Evolutionary conservation across 2,329 filamentous ascomycete species (phyloP), one percentile per base, ranked within the genome.

Genomic region (Zymoseptoria brevis): DNA sequence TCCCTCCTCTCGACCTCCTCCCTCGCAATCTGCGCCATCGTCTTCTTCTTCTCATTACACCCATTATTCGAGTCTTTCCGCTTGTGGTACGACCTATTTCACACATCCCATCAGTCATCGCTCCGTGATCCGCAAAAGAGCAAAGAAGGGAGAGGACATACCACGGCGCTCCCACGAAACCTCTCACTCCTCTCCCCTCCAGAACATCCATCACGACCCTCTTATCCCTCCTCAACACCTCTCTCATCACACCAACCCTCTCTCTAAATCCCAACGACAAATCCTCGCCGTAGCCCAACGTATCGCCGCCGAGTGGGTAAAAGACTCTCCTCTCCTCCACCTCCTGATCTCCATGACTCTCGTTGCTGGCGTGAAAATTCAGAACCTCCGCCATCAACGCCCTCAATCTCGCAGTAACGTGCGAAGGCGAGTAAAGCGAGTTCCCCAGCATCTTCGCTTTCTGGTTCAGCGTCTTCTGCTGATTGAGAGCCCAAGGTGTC

Each of bases 1-100:
- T 8, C 22, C 51, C 19, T 53, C 51, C 51, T 51, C 50, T 19
- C 50, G 3, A 57, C 45, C 16, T 48, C 50, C 29, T 58, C 57
- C 57, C 62, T 66, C 30, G 61, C 64, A 57, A 55, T 60, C n/a
- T 60, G 60, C 60, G 61, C 61, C 16, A 64, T 60, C 30, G 53
- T 56, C 58, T 63, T 64, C 56, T 66, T 66, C 51, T 63, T 59
- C 48, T 60, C 56, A 57, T 66, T 66, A 41, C 62, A 64, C n/a
- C 55, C 52, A 56, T 66, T 64, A 53, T 66, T 66, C 2, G 41
- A 53, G 13, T 58, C 57, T 30, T 66, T 66, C 52, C 64, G 4
- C 22, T 61, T 60, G 13, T 63, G 54, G 19, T 62, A 66, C 22
- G 22, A 24, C 22, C 22, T 24, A 24, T 24, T 24, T 24, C 22